Evolutionary conservation across 106 monocot species (phyloP), one percentile per base, ranked within the genome.

Genomic region (Allium cepa): DNA sequence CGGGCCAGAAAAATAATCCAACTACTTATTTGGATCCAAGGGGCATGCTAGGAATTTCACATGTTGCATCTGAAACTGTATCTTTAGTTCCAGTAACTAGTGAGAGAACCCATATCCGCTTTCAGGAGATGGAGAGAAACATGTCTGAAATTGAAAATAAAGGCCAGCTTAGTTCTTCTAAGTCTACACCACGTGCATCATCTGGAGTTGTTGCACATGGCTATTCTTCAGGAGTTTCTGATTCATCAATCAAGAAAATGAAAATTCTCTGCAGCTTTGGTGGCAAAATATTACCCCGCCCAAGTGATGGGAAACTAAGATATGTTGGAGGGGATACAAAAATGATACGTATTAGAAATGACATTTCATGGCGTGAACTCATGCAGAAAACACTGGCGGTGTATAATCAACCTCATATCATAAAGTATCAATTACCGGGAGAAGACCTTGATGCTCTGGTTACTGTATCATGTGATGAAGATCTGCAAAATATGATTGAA

Each of bases 281-380:
- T 70, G 96, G 96, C 56, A 88, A 77, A 69, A 86, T 96, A 69
- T 78, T 96, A 73, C 91, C 96, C 10, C 72, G 97, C 26, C 92
- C 97, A 47, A 87, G 84, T 76, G 97, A 97, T 76, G 86, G 87
- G 16, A 86, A 89, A 69, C 74, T 92, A 14, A 81, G 97, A 56
- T 97, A 97, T 79, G 97, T 97, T 8, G 97, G 97, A 71, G 97
- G 97, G 9, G 86, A 92, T 53, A 97, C 89, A 67, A 84, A 77
- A 13, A 80, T 97, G 61, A 73, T 92, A 53, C 64, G 84, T 73
- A 71, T 97, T 26, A 83, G 28, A 64, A 87, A 75, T 63, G 79
- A 80, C 57, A 83, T 97, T 8, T 82, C 84, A 72, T 92, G 88
- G 92, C 75, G 79, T 65, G 92, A 97, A 27, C 79, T 97, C 47